phyloP scores from a whole-genome alignment of 2,329 filamentous ascomycete genomes.

The Kalmusia sp. region DNA sequence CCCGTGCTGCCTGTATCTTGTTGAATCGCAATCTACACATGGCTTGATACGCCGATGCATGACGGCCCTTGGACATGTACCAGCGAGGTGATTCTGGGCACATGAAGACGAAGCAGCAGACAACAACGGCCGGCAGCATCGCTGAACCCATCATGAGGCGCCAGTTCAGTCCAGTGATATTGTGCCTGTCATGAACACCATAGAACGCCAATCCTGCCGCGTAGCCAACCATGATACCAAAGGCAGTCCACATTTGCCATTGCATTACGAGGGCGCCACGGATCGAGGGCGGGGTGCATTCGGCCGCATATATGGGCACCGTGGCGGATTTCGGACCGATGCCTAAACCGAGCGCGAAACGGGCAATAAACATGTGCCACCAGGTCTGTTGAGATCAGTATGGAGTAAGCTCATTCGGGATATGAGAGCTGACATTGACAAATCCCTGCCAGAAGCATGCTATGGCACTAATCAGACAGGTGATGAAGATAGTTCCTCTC shows the following conservation, averaged over 20 bases:
- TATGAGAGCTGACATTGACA: slow-evolving; percentile 54
- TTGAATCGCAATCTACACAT: slow-evolving; percentile 62
- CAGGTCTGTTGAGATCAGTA: slow-evolving; percentile 57
- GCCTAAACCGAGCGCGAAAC: slow-evolving; percentile 77
- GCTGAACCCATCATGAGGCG: slow-evolving; percentile 37
- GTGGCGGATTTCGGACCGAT: slow-evolving; percentile 79
- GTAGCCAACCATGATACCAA: slow-evolving; percentile 37
- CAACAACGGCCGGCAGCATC: slow-evolving; percentile 33
- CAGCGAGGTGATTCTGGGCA: slow-evolving; percentile 33
- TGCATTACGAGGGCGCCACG: slow-evolving; percentile 82
- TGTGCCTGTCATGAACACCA: slow-evolving; percentile 23
- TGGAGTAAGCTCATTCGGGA: neutral
- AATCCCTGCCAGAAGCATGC: slow-evolving; percentile 69
- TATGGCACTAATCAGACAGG: slow-evolving; percentile 71
- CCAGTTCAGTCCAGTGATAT: slow-evolving; percentile 34
- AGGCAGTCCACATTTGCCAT: slow-evolving; percentile 70
- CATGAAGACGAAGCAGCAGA: slow-evolving; percentile 33
- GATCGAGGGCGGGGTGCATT: slow-evolving; percentile 72
- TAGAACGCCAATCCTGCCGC: slow-evolving; percentile 31
- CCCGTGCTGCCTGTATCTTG: slow-evolving; percentile 61
- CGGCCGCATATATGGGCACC: slow-evolving; percentile 78
- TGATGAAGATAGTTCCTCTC: slow-evolving; percentile 77
- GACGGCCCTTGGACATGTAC: slow-evolving; percentile 33
- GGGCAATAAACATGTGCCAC: slow-evolving; percentile 73
- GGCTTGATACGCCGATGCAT: slow-evolving; percentile 28